Evolutionary conservation across 805 yeast genomes (phyloP), one percentile per base, ranked within the genome.

Genomic region (Kregervanrija fluxuum): DNA sequence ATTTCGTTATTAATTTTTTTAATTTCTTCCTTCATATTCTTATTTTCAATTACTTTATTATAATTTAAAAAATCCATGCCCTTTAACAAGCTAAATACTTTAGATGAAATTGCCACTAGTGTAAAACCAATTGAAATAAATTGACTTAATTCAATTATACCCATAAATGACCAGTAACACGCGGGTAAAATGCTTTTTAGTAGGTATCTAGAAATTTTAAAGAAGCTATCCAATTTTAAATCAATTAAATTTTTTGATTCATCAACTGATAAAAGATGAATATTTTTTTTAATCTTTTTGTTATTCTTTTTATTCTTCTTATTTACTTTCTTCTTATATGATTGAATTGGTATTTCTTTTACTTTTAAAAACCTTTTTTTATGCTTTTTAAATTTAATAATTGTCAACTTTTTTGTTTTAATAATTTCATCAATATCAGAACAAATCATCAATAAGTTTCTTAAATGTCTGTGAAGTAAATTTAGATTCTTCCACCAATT

Each of bases 401-500:
- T 32, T 8, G 54, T 33, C 4, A 50, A 30, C 10, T 49, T 51
- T 3, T 46, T 34, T 5, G 15, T 40, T 8, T 22, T 35, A 3
- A 43, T 31, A 6, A 54, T 30, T 45, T 55, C 54, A 14, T 59
- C 59, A 6, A 56, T 47, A 40, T 61, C 66, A 3, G 54, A 41
- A 31, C 59, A 38, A 1, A 62, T 43, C 5, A 60, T 44, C 35
- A 78, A 46, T 5, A 78, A 54, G 38, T 65, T 65, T 13, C 79
- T 61, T 17, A 75, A 43, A 37, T 71, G 66, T 35, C 95, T 71
- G 52, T 83, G 85, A 28, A 87, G 54, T 9, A 80, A 71, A 48
- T 79, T 73, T 35, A 89, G 65, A 47, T 76, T 71, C 48, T 68
- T 73, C 91, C 95, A 89, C 96, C 96, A 89, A 8, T 57, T 55